These are phyloP conservation scores for Litchi chinensis DNA, from an alignment of 345 rosid species.

Conservation along the genomic window DNA sequence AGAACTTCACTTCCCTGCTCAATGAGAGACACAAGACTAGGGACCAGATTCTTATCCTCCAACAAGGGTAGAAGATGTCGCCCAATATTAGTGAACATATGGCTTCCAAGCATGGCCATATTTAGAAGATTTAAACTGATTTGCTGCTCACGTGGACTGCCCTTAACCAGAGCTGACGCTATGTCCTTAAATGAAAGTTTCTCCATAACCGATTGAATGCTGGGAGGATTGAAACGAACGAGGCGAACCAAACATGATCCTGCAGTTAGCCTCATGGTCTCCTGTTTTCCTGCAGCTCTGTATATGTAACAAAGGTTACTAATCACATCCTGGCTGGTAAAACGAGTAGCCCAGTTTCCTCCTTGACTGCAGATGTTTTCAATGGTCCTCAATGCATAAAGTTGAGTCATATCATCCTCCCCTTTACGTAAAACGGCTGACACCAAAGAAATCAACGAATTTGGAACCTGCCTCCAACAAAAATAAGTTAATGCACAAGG, in stretches of 20 bases:
- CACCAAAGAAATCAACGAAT: slow-evolving; percentile 87
- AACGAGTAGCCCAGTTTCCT: slow-evolving; percentile 82
- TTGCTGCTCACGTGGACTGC: slow-evolving; percentile 93
- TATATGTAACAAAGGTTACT: slow-evolving; percentile 85
- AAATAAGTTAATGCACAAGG: slow-evolving; percentile 15
- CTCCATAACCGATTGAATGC: slow-evolving; percentile 75
- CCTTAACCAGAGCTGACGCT: slow-evolving; percentile 75
- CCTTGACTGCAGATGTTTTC: slow-evolving; percentile 98
- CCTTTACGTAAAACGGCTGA: slow-evolving; percentile 92
- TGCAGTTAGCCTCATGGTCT: slow-evolving; percentile 91
- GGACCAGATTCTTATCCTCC: slow-evolving; percentile 84
- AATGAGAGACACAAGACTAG: slow-evolving; percentile 69
- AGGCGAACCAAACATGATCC: slow-evolving; percentile 98
- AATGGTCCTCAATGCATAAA: slow-evolving; percentile 90
- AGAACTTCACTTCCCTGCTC: slow-evolving; percentile 93
- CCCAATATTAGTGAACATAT: slow-evolving; percentile 67
- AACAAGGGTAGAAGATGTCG: slow-evolving; percentile 66
- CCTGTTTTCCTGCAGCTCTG: slow-evolving; percentile 88
- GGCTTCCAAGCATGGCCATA: slow-evolving; percentile 85
- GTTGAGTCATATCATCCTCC: slow-evolving; percentile 94
- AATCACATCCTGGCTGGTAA: slow-evolving; percentile 87
- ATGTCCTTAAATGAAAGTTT: slow-evolving; percentile 81
- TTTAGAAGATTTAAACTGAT: slow-evolving; percentile 83
- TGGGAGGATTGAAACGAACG: slow-evolving; percentile 78
- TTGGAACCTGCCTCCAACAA: slow-evolving; percentile 69